phyloP scores from a whole-genome alignment of 2,329 filamentous ascomycete genomes.

The Anthostomella pinea region DNA sequence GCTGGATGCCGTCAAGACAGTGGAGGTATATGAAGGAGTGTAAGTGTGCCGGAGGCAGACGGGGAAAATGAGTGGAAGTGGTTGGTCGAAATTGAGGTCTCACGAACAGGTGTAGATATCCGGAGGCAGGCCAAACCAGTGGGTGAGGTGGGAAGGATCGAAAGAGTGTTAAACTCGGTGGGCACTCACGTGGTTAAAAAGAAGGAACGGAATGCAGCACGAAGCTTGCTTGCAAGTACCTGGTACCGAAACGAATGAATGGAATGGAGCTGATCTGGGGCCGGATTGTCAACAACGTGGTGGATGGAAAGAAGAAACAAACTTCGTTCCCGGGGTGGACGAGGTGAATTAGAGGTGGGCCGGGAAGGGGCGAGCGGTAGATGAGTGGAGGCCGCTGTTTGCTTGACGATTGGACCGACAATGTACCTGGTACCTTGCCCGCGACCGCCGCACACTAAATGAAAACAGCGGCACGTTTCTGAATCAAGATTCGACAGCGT shows the following conservation, averaged over 20 bases:
- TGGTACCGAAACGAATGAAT: no score
- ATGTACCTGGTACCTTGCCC: no score
- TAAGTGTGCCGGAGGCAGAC: constrained; percentile 27
- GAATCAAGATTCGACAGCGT: no score
- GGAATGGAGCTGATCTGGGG: constrained; percentile 13
- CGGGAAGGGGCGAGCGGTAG: no score
- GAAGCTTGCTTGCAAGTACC: no score
- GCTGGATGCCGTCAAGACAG: constrained; percentile 14
- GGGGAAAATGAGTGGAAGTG: constrained; percentile 27
- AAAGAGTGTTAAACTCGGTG: constrained; percentile 14
- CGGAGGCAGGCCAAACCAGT: constrained; percentile 21
- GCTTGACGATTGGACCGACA: no score
- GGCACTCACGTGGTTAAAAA: constrained; percentile 9
- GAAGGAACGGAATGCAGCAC: constrained; percentile 19
- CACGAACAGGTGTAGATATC: constrained; percentile 26
- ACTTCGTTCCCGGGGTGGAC: no score
- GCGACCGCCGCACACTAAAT: no score
- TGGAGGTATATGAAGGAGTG: constrained; percentile 28
- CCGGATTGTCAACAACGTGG: not conserved
- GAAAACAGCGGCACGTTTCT: no score
- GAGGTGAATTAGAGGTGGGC: no score
- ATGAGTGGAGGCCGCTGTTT: no score
- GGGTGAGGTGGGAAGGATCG: constrained; percentile 11
- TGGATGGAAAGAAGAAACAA: constrained; percentile 6
- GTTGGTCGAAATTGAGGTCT: constrained; percentile 26